Conservation (phyloP, 192 early-diverging fungal genomes). For the Piromyces finnis region DNA sequence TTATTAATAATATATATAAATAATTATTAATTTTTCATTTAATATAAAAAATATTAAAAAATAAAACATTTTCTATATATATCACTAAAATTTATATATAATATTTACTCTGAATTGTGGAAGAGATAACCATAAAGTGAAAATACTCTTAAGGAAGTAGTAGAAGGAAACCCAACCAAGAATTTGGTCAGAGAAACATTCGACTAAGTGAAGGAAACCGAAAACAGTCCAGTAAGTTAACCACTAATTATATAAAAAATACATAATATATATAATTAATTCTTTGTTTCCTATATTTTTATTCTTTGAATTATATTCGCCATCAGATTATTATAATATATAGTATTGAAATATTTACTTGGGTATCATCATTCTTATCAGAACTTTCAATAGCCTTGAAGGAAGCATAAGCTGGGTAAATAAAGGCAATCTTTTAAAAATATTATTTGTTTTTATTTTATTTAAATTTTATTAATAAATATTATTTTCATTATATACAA, state of each 20-base stretch:
- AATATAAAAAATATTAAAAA: too few species aligned
- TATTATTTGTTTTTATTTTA: too few species aligned
- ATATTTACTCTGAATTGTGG: constrained; percentile 56
- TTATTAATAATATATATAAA: too few species aligned
- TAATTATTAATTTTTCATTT: too few species aligned
- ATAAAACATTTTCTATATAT: too few species aligned
- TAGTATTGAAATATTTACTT: constrained; percentile 32
- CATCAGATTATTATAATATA: too few species aligned
- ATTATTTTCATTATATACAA: not conserved
- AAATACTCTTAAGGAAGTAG: constrained; percentile 76
- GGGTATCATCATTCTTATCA: constrained; percentile 58
- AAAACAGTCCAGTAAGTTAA: constrained; percentile 36
- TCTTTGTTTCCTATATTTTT: too few species aligned
- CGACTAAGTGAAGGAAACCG: constrained; percentile 67
- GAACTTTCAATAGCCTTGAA: constrained; percentile 80
- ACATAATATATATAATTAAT: not conserved
- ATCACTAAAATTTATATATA: too few species aligned
- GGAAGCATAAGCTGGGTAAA: constrained; percentile 56
- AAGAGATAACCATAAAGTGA: constrained; percentile 70
- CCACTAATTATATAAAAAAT: not conserved
- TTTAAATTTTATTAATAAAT: too few species aligned
- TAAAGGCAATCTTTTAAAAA: not conserved
- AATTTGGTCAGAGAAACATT: constrained; percentile 79
- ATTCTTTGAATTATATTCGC: too few species aligned
- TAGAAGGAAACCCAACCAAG: constrained; percentile 94